Evolutionary conservation across 1,139 yeast genomes (phyloP).

Genomic region (Candida mesenterica): DNA sequence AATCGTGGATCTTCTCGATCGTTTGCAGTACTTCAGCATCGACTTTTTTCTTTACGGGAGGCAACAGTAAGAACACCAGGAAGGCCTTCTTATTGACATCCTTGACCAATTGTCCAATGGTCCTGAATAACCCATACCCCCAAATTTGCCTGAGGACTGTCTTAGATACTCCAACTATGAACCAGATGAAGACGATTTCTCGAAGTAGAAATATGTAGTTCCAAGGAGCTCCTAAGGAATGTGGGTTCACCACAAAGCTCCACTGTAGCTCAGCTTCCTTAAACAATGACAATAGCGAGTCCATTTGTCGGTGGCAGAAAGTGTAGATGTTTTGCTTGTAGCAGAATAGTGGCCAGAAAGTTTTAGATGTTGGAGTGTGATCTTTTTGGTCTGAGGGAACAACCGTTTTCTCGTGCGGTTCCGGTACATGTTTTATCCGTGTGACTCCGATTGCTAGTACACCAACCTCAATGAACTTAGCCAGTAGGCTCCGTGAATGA

Average conservation of each 20-base stretch:
- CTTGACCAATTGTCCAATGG: constrained; percentile 15
- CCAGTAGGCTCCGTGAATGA: too few species aligned
- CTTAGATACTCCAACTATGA: constrained; percentile 16
- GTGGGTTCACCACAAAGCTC: background rate
- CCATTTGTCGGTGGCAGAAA: background rate
- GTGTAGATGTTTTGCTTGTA: too few species aligned
- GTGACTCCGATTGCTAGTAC: too few species aligned
- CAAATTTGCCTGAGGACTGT: constrained; percentile 15
- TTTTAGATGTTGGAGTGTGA: too few species aligned
- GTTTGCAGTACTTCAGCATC: constrained; percentile 57
- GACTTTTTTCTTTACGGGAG: constrained; percentile 55
- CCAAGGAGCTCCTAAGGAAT: constrained; percentile 6
- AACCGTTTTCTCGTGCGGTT: too few species aligned
- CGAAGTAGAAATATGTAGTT: constrained; percentile 17
- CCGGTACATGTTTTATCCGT: too few species aligned
- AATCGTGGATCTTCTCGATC: constrained; percentile 48
- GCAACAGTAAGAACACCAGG: constrained; percentile 42
- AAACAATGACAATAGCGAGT: background rate
- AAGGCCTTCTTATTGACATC: constrained; percentile 24
- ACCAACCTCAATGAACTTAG: too few species aligned
- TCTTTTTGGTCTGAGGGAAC: too few species aligned
- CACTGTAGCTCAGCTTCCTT: constrained; percentile 1
- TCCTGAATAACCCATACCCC: constrained; percentile 42
- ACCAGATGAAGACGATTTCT: constrained; percentile 25
- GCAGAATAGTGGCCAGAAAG: too few species aligned